A percentile compares a stretch with the other conserved stretches of the same genome.
phyloP scores from a whole-genome alignment of 345 rosid genomes.

The Citrus australasica region DNA sequence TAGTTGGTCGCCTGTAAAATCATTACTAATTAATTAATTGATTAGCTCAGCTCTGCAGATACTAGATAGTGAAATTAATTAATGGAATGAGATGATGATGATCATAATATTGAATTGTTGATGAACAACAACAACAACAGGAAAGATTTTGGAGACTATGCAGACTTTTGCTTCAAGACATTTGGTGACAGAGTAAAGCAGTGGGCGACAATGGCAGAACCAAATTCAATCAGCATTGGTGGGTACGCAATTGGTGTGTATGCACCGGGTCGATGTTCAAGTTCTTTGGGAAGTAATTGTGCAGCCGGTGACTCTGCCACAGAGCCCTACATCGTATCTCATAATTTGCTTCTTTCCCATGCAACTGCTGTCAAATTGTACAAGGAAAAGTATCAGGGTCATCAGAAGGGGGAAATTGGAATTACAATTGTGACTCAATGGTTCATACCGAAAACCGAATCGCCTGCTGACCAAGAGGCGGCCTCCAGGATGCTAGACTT shows the following conservation, averaged over 20 bases:
- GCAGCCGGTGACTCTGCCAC: conserved; percentile 16
- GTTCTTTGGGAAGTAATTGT: neutral
- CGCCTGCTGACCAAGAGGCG: conserved; percentile 2
- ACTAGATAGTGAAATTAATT: no score
- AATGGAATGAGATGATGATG: no score
- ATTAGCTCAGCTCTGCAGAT: neutral
- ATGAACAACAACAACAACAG: neutral
- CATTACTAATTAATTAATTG: neutral
- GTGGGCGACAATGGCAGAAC: conserved; percentile 29
- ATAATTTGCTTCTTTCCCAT: conserved; percentile 5
- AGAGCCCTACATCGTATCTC: conserved; percentile 6
- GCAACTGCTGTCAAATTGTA: conserved; percentile 5
- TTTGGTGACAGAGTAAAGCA: conserved; percentile 33
- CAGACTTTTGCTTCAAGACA: conserved; percentile 24
- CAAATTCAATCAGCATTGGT: conserved; percentile 6
- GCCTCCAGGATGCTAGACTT: conserved; percentile 3
- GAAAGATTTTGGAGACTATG: conserved; percentile 25
- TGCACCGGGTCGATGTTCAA: conserved; percentile 31
- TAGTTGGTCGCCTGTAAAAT: neutral
- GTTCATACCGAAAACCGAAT: conserved; percentile 29
- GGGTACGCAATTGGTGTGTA: conserved; percentile 23
- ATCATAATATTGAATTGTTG: no score
- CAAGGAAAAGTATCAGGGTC: conserved; percentile 32
- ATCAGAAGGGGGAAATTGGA: conserved; percentile 45
- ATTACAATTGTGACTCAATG: conserved; percentile 34